Evolutionary conservation across 345 rosid genomes (phyloP), one percentile per base, ranked within the genome.

Genomic region (Ailanthus altissimus): DNA sequence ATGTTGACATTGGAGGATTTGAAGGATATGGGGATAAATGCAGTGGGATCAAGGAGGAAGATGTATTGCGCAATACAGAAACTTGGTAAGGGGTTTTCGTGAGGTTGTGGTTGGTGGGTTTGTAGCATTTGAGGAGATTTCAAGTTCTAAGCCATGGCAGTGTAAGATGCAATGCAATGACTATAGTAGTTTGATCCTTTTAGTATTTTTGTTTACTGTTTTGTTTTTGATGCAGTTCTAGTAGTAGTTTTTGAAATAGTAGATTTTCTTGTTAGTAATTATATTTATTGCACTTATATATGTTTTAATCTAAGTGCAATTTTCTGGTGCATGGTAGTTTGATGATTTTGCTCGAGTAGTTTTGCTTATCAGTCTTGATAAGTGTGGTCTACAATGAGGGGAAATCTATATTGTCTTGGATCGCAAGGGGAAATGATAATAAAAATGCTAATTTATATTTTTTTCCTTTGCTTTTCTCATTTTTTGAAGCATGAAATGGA

Each of bases 1-100:
- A 87, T 89, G 90, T 83, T 92, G 76, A 90, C 97, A 23, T 65
- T 92, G 85, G 97, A 91, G 82, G 97, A 92, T 87, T 89, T 92
- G 80, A 92, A 92, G 79, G 97, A 92, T 78, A 92, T 92, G 93
- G 97, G 97, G 20, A 90, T 92, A 56, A 92, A 80, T 84, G 97
- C 95, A 8, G 97, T 92, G 74, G 97, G 97, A 16, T 89, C 97
- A 0, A 85, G 97, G 67, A 92, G 97, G 84, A 92, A 92, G 87
- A 82, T 92, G 95, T 92, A 77, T 72, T 88, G 88, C 7, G 95
- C 95, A 0, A 87, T 92, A 43, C 97, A 92, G 83, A 90, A 90
- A 88, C 95, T 92, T 0, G 85, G 93, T 1, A 89, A 83, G 68
- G 97, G 93, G 69, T 92, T 90, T 73, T 92, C 92, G 2, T 92